A percentile compares a stretch with the other conserved stretches of the same genome.
phyloP scores from a whole-genome alignment of 2,329 filamentous ascomycete species.

The Pseudocercospora fuligena region DNA sequence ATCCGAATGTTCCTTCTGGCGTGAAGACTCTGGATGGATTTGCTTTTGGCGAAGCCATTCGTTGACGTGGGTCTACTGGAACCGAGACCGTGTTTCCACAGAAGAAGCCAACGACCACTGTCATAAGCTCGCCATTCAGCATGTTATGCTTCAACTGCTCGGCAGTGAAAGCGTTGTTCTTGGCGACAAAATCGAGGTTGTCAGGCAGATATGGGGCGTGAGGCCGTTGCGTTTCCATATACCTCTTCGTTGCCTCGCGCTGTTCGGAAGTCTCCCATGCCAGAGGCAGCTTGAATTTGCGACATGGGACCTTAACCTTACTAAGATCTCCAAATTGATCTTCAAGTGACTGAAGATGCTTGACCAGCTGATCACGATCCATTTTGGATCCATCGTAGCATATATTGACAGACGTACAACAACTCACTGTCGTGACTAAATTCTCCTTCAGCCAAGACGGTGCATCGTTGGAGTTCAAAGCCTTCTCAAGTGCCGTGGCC shows the following conservation, averaged over 20 bases:
- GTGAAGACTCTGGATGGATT: slow-evolving; percentile 63
- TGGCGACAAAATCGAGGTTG: slow-evolving; percentile 63
- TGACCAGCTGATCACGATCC: slow-evolving; percentile 43
- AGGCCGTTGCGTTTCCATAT: slow-evolving; percentile 65
- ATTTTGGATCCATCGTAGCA: slow-evolving; percentile 49
- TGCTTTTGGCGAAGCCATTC: slow-evolving; percentile 60
- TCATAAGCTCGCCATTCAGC: slow-evolving; percentile 56
- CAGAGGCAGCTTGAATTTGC: slow-evolving; percentile 50
- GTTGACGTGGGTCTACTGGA: slow-evolving; percentile 59
- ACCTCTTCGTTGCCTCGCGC: slow-evolving; percentile 61
- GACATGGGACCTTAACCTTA: slow-evolving; percentile 48
- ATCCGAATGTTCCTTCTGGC: slow-evolving; percentile 60
- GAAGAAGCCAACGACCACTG: slow-evolving; percentile 61
- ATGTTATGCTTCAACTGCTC: slow-evolving; percentile 58
- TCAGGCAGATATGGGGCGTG: slow-evolving; percentile 67
- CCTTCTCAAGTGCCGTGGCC: slow-evolving; percentile 58
- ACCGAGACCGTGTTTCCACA: slow-evolving; percentile 58
- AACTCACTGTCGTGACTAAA: slow-evolving; percentile 58
- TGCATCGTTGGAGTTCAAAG: slow-evolving; percentile 48
- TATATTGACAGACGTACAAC: slow-evolving; percentile 51
- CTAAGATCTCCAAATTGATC: slow-evolving; percentile 49
- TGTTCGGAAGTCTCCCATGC: slow-evolving; percentile 50
- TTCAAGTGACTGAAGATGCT: slow-evolving; percentile 47
- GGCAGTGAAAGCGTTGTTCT: slow-evolving; percentile 58
- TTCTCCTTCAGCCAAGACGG: slow-evolving; percentile 45